Evolutionary conservation across 1,284 basidiomycete genomes (phyloP).

Genomic region (Leucoagaricus sp.): DNA sequence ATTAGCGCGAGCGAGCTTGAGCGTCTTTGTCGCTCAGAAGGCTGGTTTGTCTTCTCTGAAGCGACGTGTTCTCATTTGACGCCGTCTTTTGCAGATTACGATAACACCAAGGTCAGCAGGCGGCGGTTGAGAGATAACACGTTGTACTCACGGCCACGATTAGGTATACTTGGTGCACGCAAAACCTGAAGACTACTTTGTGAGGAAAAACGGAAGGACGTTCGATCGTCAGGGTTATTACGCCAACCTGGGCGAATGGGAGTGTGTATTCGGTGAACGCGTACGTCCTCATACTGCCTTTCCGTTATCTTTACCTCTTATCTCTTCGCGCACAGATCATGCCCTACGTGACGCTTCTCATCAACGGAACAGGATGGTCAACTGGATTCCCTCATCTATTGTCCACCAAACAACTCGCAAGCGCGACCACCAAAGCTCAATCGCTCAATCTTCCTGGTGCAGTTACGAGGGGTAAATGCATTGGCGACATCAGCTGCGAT

Average conservation of each 20-base stretch:
- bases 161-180: conserved; percentile 82
- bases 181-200: conserved; percentile 70
- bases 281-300: conserved; percentile 37
- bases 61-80: not conserved
- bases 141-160: conserved; percentile 4
- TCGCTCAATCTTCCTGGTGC: conserved; percentile 36
- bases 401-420: conserved; percentile 62
- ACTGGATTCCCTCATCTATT: conserved; percentile 78
- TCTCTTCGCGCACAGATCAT: conserved; percentile 58
- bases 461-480: conserved; percentile 61
- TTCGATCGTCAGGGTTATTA: conserved; percentile 79
- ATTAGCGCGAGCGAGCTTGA: conserved; percentile 62
- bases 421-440: conserved; percentile 51
- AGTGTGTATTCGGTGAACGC: conserved; percentile 68
- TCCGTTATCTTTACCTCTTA: not conserved
- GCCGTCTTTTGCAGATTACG: conserved; percentile 41
- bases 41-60: conserved; percentile 35
- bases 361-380: conserved; percentile 88
- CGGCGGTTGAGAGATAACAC: no score
- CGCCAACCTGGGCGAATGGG: conserved; percentile 62
- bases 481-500: conserved; percentile 89
- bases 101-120: conserved; percentile 40
- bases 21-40: conserved; percentile 48
- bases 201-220: conserved; percentile 48
- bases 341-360: conserved; percentile 79